Evolutionary conservation across 2,329 filamentous ascomycete genomes (phyloP), one percentile per base, ranked within the genome.

Genomic region (Bertia moriformis): DNA sequence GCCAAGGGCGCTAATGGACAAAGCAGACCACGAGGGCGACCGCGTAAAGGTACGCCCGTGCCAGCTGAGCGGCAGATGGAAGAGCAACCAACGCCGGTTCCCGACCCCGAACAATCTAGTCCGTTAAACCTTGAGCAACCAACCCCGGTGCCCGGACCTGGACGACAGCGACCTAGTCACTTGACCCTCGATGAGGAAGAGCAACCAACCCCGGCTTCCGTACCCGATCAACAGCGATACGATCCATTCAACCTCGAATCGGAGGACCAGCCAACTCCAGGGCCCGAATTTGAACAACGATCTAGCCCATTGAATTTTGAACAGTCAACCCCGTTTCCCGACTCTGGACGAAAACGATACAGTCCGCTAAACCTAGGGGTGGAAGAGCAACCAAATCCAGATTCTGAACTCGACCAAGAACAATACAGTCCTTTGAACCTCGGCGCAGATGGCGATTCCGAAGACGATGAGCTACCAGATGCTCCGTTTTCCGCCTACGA

Each of bases 21-120:
- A 32, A 60, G 58, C 41, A 48, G 51, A 42, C 53, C 51, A 42
- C 48, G 54, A 41, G 59, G 58, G 5, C 52, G 58, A 39, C 58
- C 58, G 30, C 53, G 55, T 37, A 62, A 61, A 42, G 47, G 49
- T n/a, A 42, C 51, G 4, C 51, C 48, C 7, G 48, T 41, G 4
- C 41, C 43, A 20, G 46, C 45, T 19, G 43, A 48, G 14, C 37
- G 41, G 5, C 24, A 50, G 14, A 42, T 42, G n/a, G n/a, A n/a
- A n/a, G n/a, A n/a, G n/a, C n/a, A n/a, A n/a, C n/a, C n/a, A n/a
- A n/a, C n/a, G n/a, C n/a, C n/a, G n/a, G n/a, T n/a, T n/a, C n/a
- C n/a, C n/a, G n/a, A n/a, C n/a, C n/a, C n/a, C n/a, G n/a, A n/a
- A n/a, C n/a, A n/a, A n/a, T n/a, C n/a, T n/a, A n/a, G n/a, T n/a